These are phyloP conservation scores for Metrosideros polymorpha DNA, from an alignment of 441 rosid genomes.

Conservation along the genomic window DNA sequence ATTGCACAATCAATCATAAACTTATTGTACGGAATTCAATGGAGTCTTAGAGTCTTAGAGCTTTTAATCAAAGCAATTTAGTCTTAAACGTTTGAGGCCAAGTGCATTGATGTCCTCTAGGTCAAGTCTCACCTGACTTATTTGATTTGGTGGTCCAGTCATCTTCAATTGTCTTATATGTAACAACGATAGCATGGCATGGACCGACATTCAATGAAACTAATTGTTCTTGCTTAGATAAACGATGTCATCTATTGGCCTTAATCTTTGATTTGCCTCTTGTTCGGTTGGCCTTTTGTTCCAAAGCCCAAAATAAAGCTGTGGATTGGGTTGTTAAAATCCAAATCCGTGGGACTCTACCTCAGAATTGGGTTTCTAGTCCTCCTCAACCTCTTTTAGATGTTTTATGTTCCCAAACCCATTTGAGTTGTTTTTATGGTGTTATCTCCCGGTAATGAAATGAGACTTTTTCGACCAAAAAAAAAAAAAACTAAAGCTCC, in stretches of 20 bases:
- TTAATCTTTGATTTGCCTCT: no score
- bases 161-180: not conserved
- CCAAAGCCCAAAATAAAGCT: no score
- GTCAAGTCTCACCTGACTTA: not conserved
- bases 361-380: no score
- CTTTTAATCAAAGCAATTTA: not conserved
- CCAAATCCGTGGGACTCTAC: no score
- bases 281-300: no score
- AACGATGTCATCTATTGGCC: not conserved
- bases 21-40: not conserved
- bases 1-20: not conserved
- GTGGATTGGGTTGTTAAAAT: no score
- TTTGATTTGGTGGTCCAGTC: not conserved
- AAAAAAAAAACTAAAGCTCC: not conserved
- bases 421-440: no score
- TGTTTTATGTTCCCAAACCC: no score
- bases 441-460: no score
- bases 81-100: no score
- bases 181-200: not conserved
- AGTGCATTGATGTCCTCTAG: not conserved
- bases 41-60: not conserved
- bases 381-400: no score
- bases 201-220: not conserved
- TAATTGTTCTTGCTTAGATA: not conserved
- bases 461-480: no score